Evolutionary conservation across 345 rosid species (phyloP).

Genomic region (Pistacia vera): DNA sequence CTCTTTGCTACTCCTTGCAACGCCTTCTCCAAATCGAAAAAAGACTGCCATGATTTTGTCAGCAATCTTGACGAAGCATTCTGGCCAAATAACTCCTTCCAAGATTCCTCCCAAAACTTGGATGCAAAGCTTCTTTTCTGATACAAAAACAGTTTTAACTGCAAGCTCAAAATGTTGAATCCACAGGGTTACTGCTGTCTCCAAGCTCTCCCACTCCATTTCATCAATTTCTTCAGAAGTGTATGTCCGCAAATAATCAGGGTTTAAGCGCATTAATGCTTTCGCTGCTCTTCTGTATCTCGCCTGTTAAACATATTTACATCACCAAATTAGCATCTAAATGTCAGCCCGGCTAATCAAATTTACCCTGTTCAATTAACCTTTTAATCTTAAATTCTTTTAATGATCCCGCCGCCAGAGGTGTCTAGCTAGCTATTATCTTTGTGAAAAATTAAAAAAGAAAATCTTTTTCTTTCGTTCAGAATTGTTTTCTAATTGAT

Average conservation of each 20-base stretch:
- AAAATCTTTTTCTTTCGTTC: too few species aligned
- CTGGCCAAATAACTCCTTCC: constrained; percentile 54
- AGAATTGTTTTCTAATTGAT: neutral
- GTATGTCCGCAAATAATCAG: constrained; percentile 54
- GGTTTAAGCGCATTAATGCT: constrained; percentile 57
- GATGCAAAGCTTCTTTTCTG: constrained; percentile 57
- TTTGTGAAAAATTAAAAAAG: neutral
- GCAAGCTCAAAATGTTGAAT: constrained; percentile 59
- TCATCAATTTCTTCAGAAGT: constrained; percentile 58
- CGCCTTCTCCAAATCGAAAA: constrained; percentile 71
- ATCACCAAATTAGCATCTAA: neutral
- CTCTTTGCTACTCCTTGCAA: constrained; percentile 60
- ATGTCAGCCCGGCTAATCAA: neutral
- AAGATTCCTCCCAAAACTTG: constrained; percentile 45
- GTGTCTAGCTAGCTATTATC: neutral
- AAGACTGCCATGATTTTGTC: constrained; percentile 76
- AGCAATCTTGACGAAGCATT: constrained; percentile 63
- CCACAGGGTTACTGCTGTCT: constrained; percentile 62
- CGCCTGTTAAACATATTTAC: constrained; percentile 33
- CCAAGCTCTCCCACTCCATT: constrained; percentile 69
- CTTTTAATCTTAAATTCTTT: neutral
- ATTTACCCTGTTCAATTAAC: neutral
- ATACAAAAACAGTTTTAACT: constrained; percentile 43
- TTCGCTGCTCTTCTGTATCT: constrained; percentile 69
- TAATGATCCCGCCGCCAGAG: neutral